These are phyloP conservation scores for Trichothecium sympodiale DNA, from an alignment of 2,329 filamentous ascomycete genomes.

Conservation along the genomic window DNA sequence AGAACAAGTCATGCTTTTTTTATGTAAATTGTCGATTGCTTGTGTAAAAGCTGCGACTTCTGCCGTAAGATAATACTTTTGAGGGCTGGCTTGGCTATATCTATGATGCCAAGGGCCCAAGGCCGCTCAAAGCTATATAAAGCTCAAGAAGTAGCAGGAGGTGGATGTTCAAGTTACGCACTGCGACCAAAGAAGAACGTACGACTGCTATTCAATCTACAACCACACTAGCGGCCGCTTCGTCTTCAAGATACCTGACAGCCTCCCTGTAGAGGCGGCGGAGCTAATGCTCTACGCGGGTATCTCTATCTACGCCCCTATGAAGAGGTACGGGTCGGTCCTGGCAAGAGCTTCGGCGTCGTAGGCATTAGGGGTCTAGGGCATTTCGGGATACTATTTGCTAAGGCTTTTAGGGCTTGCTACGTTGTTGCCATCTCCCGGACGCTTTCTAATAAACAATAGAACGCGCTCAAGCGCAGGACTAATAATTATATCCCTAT, in stretches of 20 bases:
- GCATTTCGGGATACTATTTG: conserved; percentile 58
- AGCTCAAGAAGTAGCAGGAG: conserved; percentile 53
- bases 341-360: conserved; percentile 56
- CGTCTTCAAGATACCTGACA: conserved; percentile 32
- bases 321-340: conserved; percentile 53
- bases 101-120: no score
- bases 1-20: no score
- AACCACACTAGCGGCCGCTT: conserved; percentile 31
- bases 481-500: conserved; percentile 37
- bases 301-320: conserved; percentile 54
- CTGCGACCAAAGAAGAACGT: conserved; percentile 21
- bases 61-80: conserved; percentile 32
- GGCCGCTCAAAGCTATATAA: conserved; percentile 35
- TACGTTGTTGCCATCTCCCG: conserved; percentile 50
- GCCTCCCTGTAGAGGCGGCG: conserved; percentile 25
- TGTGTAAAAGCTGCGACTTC: no score
- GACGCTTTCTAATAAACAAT: conserved; percentile 36
- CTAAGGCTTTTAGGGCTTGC: conserved; percentile 55
- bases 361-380: conserved; percentile 58
- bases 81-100: conserved; percentile 38
- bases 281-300: conserved; percentile 63
- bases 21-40: no score
- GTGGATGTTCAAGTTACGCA: conserved; percentile 54
- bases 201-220: conserved; percentile 30
- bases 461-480: conserved; percentile 46